Conservation (phyloP, 805 yeast genomes). For the Saturnispora zaruensis region DNA sequence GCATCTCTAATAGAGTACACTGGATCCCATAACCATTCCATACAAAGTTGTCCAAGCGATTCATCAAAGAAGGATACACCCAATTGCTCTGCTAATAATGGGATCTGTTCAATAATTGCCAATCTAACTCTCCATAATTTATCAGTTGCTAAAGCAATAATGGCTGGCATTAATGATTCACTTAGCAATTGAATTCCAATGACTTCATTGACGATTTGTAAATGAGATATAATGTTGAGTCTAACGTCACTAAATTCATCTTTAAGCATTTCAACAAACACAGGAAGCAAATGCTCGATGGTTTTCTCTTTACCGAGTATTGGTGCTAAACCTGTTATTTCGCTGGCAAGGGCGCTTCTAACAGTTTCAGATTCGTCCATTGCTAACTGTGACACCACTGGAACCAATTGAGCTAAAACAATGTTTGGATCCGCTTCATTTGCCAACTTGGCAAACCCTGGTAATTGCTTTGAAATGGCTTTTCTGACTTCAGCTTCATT, state of each 20-base stretch:
- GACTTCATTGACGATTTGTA: conserved; percentile 86
- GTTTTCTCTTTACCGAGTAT: conserved; percentile 78
- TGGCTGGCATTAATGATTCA: conserved; percentile 87
- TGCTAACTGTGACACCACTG: conserved; percentile 73
- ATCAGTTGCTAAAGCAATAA: conserved; percentile 91
- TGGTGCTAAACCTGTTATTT: conserved; percentile 81
- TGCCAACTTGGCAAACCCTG: conserved; percentile 56
- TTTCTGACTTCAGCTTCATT: conserved; percentile 95
- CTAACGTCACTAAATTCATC: conserved; percentile 97
- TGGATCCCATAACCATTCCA: conserved; percentile 98
- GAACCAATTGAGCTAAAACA: conserved; percentile 64
- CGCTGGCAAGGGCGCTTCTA: conserved; percentile 83
- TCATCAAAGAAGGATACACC: conserved; percentile 91
- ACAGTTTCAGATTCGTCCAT: conserved; percentile 91
- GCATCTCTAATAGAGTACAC: conserved; percentile 96
- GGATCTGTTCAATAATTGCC: conserved; percentile 95
- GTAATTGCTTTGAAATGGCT: conserved; percentile 86
- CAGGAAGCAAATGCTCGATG: conserved; percentile 73
- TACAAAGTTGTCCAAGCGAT: conserved; percentile 80
- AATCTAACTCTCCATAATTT: conserved; percentile 96
- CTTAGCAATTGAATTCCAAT: conserved; percentile 85
- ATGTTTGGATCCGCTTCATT: conserved; percentile 33
- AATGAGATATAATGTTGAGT: conserved; percentile 83
- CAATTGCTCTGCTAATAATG: conserved; percentile 85
- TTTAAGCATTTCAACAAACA: conserved; percentile 84